These are phyloP conservation scores for Serendipita indica DNA, from an alignment of 768 basidiomycete genomes.

Conservation along the genomic window DNA sequence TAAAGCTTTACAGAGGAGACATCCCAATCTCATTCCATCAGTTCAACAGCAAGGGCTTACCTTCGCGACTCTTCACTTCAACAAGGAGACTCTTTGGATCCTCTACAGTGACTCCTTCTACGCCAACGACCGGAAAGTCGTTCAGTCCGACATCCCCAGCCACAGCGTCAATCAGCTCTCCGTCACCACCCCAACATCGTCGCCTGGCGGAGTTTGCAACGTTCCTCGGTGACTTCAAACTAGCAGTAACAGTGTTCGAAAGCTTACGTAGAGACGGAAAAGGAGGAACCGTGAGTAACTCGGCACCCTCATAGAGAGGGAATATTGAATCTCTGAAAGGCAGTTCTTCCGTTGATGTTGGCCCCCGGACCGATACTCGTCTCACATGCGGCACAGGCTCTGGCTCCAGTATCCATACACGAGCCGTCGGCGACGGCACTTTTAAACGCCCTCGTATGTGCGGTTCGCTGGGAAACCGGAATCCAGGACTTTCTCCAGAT, in stretches of 20 bases:
- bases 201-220: constrained; percentile 95
- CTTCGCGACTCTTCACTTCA: constrained; percentile 73
- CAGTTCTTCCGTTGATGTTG: constrained; percentile 62
- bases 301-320: constrained; percentile 5
- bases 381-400: constrained; percentile 46
- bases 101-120: constrained; percentile 22
- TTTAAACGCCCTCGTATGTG: constrained; percentile 49
- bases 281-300: constrained; percentile 57
- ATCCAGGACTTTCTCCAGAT: constrained; percentile 51
- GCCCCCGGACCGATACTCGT: constrained; percentile 48
- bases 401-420: constrained; percentile 26
- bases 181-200: constrained; percentile 52
- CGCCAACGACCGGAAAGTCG: constrained; percentile 16
- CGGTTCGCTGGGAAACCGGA: constrained; percentile 64
- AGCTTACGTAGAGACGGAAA: constrained; percentile 57
- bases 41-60: constrained; percentile 64
- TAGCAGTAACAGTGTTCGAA: constrained; percentile 78
- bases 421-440: constrained; percentile 51
- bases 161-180: constrained; percentile 14
- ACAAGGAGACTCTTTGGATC: constrained; percentile 73
- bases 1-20: constrained; percentile 5
- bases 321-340: constrained; percentile 31
- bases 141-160: neutral
- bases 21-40: constrained; percentile 18
- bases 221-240: constrained; percentile 74